These are phyloP conservation scores for Saccharomycopsis sp. DNA, from an alignment of 805 yeast genomes.

Conservation along the genomic window DNA sequence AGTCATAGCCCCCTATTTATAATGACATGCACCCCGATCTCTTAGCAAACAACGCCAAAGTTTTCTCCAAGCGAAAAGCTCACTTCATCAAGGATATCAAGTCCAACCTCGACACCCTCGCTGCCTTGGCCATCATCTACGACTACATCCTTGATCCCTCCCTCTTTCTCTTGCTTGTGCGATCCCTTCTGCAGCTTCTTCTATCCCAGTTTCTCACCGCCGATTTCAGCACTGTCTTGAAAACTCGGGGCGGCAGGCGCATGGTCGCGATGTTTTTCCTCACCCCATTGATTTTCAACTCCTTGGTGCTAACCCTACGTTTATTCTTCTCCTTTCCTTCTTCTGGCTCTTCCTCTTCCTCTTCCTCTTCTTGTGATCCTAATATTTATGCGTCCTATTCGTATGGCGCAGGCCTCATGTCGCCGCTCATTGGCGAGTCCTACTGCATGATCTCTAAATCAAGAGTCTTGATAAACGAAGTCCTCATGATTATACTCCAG, in stretches of 20 bases:
- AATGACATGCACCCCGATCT: too few relatives aligned
- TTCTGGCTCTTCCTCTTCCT: too few relatives aligned
- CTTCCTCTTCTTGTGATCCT: too few relatives aligned
- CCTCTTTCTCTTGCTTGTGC: conserved; percentile 22
- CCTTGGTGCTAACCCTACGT: conserved; percentile 29
- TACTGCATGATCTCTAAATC: too few relatives aligned
- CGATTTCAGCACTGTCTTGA: conserved; percentile 22
- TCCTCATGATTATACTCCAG: conserved; percentile 27
- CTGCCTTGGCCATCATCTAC: conserved; percentile 31
- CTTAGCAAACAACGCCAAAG: conserved; percentile 31
- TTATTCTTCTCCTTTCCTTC: conserved; percentile 29
- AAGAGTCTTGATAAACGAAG: conserved; percentile 29
- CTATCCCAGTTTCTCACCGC: conserved; percentile 35
- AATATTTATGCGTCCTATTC: too few relatives aligned
- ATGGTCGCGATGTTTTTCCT: conserved; percentile 28
- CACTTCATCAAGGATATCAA: conserved; percentile 32
- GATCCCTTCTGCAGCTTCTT: conserved; percentile 32
- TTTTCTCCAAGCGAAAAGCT: conserved; percentile 36
- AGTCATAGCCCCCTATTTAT: too few relatives aligned
- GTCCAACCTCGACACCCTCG: conserved; percentile 29
- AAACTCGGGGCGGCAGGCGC: conserved; percentile 23
- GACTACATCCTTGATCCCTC: conserved; percentile 30
- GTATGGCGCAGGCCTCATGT: too few relatives aligned
- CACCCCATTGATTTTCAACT: conserved; percentile 24
- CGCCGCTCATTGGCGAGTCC: too few relatives aligned